Conservation (phyloP, 1,139 yeast species). For the Suhomyces bolitotheri region DNA sequence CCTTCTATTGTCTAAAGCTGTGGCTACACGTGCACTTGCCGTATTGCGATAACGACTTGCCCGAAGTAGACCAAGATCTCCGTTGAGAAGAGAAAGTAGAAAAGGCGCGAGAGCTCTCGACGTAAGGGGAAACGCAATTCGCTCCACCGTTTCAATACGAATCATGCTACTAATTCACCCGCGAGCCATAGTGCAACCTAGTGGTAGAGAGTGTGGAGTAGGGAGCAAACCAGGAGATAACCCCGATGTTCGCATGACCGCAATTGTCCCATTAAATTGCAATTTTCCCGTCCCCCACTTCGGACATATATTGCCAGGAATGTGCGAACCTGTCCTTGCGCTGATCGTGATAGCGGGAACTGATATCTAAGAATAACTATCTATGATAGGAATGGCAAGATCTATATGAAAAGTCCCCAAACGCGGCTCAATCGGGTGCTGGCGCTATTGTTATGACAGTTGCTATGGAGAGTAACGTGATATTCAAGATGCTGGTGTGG, state of each 20-base stretch:
- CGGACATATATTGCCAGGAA: neutral
- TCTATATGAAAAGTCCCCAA: neutral
- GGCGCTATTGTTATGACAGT: no score
- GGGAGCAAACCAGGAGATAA: neutral
- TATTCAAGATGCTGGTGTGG: neutral
- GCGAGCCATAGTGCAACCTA: neutral
- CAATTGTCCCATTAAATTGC: slow-evolving; percentile 4
- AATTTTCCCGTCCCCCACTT: slow-evolving; percentile 7
- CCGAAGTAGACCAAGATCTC: neutral
- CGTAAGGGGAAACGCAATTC: no score
- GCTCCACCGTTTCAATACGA: no score
- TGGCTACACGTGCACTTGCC: neutral
- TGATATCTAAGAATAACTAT: no score
- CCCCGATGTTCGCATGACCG: slow-evolving; percentile 1
- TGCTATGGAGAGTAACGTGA: no score
- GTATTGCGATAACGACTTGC: neutral
- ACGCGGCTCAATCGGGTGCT: no score
- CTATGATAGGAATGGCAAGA: no score
- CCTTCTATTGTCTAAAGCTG: neutral
- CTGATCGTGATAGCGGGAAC: no score
- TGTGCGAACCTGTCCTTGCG: neutral
- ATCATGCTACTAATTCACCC: no score
- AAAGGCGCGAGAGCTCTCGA: no score
- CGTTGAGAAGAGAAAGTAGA: no score
- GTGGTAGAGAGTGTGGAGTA: neutral